Base-by-base conservation (phyloP, 108 stramenopile genomes). In the Bacterosira constricta region DNA sequence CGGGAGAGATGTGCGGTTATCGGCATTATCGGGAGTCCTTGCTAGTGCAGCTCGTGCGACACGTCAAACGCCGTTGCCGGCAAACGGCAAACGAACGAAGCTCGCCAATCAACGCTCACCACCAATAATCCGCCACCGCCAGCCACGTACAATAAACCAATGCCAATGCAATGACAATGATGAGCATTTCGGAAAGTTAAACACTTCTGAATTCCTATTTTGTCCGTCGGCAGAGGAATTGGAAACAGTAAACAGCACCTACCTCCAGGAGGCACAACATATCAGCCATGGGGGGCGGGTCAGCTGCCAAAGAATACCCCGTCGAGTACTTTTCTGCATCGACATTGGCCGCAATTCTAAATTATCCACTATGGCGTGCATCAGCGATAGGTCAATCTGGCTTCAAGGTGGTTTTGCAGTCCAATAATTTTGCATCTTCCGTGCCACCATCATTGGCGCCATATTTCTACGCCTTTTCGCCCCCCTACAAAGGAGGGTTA, bases 401-500 rank as follows among this genome's bases (percentile, higher is more conserved):
- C 18, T 96, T 96, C 69, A 63, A 61, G 8, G 83, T 93, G 18
- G 62, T 71, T 8, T 38, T 60, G 26, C 23, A 60, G 13, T 38
- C 75, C 5, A 34, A 73, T 1, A 59, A 34, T 41, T 29, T 55
- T 34, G 60, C 47, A 5, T 55, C 53, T 5, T 71, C 69, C n/a
- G 66, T 80, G 0, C 69, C 63, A 10, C 38, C 71, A 27, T 74
- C 74, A 4, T 23, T 76, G 11, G 63, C 65, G 12, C 76, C 75
- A 7, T 99, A 97, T 69, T 57, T 92, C 5, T 90, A 90, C 38
- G 98, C 95, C 15, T 88, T 99, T 63, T 58, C 85, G 23, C 97
- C 97, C 17, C 98, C 98, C 7, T 99, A 97, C 80, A 94, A 95
- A 60, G 98, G 98, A 20, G 77, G 94, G 36, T 31, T 82, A 1